phyloP scores from a whole-genome alignment of 345 rosid genomes.

The Eucalyptus sideroxylon region DNA sequence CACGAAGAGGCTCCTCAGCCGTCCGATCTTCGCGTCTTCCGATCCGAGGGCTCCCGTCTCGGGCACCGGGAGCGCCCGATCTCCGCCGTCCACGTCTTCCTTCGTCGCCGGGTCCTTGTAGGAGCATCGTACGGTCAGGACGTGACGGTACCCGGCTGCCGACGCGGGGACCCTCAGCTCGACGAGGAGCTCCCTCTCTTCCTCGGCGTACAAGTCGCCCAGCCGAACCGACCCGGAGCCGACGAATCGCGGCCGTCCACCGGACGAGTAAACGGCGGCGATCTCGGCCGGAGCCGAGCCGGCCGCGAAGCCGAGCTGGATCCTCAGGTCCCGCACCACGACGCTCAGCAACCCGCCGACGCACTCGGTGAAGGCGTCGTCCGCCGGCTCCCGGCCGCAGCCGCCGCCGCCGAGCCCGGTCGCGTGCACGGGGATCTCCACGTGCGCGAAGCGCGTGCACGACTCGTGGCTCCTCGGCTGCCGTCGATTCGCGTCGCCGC shows the following conservation, averaged over 20 bases:
- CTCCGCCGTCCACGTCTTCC: slow-evolving; percentile 38
- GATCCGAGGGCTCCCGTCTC: slow-evolving; percentile 29
- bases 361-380: slow-evolving; percentile 54
- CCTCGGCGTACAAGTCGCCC: slow-evolving; percentile 72
- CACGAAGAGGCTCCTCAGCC: slow-evolving; percentile 48
- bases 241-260: slow-evolving; percentile 31
- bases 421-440: slow-evolving; percentile 61
- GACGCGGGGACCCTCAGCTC: slow-evolving; percentile 44
- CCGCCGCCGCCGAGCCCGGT: slow-evolving; percentile 31
- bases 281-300: slow-evolving; percentile 66
- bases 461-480: slow-evolving; percentile 15
- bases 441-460: slow-evolving; percentile 55
- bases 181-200: slow-evolving; percentile 64
- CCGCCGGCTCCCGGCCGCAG: slow-evolving; percentile 36
- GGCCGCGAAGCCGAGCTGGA: slow-evolving; percentile 46
- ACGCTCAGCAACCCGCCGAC: slow-evolving; percentile 49
- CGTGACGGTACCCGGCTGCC: slow-evolving; percentile 18
- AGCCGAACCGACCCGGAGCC: slow-evolving; percentile 51
- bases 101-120: slow-evolving; percentile 55
- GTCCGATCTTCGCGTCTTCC: slow-evolving; percentile 28
- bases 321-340: slow-evolving; percentile 60
- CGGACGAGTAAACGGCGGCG: slow-evolving; percentile 53
- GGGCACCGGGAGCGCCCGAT: slow-evolving; percentile 29
- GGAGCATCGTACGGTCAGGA: slow-evolving; percentile 45
- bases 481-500: slow-evolving; percentile 6